Percentiles rank a stretch among this genome's conserved stretches.
Conservation (phyloP, 2,329 filamentous ascomycete species). For the Stemphylium lycopersici region DNA sequence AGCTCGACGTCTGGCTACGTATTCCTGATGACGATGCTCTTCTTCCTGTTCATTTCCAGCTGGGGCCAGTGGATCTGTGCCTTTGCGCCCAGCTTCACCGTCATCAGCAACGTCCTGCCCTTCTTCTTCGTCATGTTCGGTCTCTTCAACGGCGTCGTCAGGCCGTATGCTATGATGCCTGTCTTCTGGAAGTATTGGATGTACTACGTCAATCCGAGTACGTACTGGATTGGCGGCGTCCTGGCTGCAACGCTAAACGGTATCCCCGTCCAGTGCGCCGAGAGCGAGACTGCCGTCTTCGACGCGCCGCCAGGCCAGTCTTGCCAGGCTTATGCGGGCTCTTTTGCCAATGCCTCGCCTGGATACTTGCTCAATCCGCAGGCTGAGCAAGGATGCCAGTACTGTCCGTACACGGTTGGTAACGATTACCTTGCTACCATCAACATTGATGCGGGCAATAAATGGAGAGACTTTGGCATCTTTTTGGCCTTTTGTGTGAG, state of each 20-base stretch:
- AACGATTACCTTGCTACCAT: constrained; percentile 68
- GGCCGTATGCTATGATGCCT: constrained; percentile 68
- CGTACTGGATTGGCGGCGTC: constrained; percentile 75
- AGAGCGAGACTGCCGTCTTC: constrained; percentile 68
- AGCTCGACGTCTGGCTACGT: constrained; percentile 72
- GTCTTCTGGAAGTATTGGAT: constrained; percentile 77
- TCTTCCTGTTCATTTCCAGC: constrained; percentile 74
- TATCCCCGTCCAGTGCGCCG: constrained; percentile 53
- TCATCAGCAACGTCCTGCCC: constrained; percentile 74
- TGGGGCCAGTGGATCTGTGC: constrained; percentile 89
- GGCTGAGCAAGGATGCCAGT: constrained; percentile 67
- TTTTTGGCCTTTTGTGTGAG: constrained; percentile 73
- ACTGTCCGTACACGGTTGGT: constrained; percentile 71
- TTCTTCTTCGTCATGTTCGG: constrained; percentile 83
- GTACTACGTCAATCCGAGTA: constrained; percentile 72
- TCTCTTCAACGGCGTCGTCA: constrained; percentile 78
- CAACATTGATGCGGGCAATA: constrained; percentile 63
- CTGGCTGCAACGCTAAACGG: constrained; percentile 66
- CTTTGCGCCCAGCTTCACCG: constrained; percentile 78
- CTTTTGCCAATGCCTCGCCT: constrained; percentile 60
- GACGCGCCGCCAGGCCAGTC: constrained; percentile 68
- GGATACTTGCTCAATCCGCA: constrained; percentile 70
- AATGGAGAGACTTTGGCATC: constrained; percentile 76
- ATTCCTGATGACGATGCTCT: constrained; percentile 78
- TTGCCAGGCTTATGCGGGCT: constrained; percentile 68